Conservation (phyloP, 2,329 filamentous ascomycete genomes). For the Metarhizium sp. region DNA sequence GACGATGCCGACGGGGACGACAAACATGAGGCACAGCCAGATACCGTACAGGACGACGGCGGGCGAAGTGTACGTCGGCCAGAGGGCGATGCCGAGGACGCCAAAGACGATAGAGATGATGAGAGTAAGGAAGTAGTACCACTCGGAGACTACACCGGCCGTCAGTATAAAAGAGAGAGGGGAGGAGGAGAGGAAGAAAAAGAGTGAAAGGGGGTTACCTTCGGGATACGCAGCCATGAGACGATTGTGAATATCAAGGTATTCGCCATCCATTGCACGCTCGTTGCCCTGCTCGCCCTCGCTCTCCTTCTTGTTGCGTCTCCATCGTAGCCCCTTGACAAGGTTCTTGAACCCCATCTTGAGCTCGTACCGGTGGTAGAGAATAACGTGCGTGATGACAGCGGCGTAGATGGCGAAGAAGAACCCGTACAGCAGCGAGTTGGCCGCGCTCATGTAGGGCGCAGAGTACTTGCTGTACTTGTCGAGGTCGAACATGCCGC, state of each 20-base stretch:
- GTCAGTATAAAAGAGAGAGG: no score
- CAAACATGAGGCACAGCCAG: slow-evolving; percentile 29
- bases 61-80: slow-evolving; percentile 32
- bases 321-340: slow-evolving; percentile 13
- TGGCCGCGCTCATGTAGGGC: slow-evolving; percentile 29
- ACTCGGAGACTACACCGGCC: slow-evolving; percentile 27
- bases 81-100: slow-evolving; percentile 24
- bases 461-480: slow-evolving; percentile 33
- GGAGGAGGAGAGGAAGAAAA: not conserved
- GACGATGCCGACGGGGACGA: slow-evolving; percentile 35
- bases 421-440: slow-evolving; percentile 24
- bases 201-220: slow-evolving; percentile 1
- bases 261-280: slow-evolving; percentile 7
- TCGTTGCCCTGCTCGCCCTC: slow-evolving; percentile 3
- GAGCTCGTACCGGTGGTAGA: slow-evolving; percentile 31
- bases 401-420: slow-evolving; percentile 33
- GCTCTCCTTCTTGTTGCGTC: slow-evolving; percentile 14
- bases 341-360: slow-evolving; percentile 24
- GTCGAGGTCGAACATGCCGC: slow-evolving; percentile 24
- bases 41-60: slow-evolving; percentile 35
- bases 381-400: slow-evolving; percentile 27
- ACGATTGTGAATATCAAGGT: slow-evolving; percentile 32
- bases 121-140: slow-evolving; percentile 32
- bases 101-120: slow-evolving; percentile 23
- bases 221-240: slow-evolving; percentile 38